Base-by-base conservation (phyloP, 345 rosid species). In the Laguncularia racemosa region DNA sequence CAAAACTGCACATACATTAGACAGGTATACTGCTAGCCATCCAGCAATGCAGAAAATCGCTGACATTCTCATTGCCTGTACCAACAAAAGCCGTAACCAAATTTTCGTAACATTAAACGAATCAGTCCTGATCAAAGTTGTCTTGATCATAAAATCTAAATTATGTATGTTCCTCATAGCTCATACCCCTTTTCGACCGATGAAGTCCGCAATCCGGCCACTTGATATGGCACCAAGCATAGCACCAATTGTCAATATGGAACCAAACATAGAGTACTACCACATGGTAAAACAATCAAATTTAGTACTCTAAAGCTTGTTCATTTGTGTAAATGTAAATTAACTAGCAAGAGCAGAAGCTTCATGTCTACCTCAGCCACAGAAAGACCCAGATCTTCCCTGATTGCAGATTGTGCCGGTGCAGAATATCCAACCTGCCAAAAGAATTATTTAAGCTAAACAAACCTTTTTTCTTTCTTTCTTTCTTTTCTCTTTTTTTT, bases 361-460 rank as follows among this genome's bases (percentile, higher is more conserved):
- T 7, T 45, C 4, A 12, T 28, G 62, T 78, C 20, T 60, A 88
- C 96, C 90, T 91, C 73, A 15, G 95, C 67, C 28, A 85, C 50
- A 46, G 90, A 82, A 44, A 92, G 86, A 65, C 71, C 52, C 67
- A 92, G 93, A 74, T 92, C 98, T 70, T 81, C 81, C 63, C 78
- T 80, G 45, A 92, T 80, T 52, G 93, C 84, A 58, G 93, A 86
- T 52, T 88, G 89, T 69, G 89, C 77, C 33, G 98, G 96, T 20
- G 98, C 95, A 55, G 98, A 86, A 79, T 84, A 91, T 38, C 98
- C 95, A 75, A 84, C 95, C 98, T 91, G 84, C 57, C 78, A 78
- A 67, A 82, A 68, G 26, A 12, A 61, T 44, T 61, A 70, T 77
- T 71, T 56, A 54, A 82, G 76, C 76, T 69, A 59, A 79, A 45